These are phyloP conservation scores for Pichia insulana DNA, from an alignment of 805 yeast species.

Conservation along the genomic window DNA sequence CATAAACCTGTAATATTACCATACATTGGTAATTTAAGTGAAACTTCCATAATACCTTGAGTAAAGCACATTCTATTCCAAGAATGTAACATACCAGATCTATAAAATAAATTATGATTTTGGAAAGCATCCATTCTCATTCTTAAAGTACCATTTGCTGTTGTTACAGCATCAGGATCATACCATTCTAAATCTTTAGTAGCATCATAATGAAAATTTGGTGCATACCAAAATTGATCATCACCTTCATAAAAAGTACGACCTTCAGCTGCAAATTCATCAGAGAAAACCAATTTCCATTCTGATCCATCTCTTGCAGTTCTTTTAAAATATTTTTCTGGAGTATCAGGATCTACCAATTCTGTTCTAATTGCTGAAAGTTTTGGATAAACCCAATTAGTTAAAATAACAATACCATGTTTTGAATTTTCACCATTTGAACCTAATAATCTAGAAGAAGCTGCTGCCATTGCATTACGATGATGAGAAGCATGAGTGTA, in stretches of 20 bases:
- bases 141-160: slow-evolving; percentile 61
- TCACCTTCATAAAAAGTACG: slow-evolving; percentile 85
- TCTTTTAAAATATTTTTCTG: slow-evolving; percentile 36
- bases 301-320: slow-evolving; percentile 49
- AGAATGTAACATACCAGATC: slow-evolving; percentile 86
- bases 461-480: slow-evolving; percentile 6
- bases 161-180: slow-evolving; percentile 80
- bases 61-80: slow-evolving; percentile 92
- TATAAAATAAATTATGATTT: slow-evolving; percentile 70
- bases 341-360: slow-evolving; percentile 71
- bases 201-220: slow-evolving; percentile 76
- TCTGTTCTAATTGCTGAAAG: slow-evolving; percentile 50
- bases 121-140: slow-evolving; percentile 73
- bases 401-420: slow-evolving; percentile 22
- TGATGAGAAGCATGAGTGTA: slow-evolving; percentile 55
- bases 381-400: slow-evolving; percentile 49
- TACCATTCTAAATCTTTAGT: slow-evolving; percentile 93
- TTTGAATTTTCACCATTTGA: background rate
- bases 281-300: slow-evolving; percentile 80
- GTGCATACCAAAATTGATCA: slow-evolving; percentile 86
- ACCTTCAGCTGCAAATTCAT: slow-evolving; percentile 86
- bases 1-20: slow-evolving; percentile 79
- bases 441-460: background rate
- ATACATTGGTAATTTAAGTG: slow-evolving; percentile 70
- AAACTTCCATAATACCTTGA: slow-evolving; percentile 70